These are phyloP conservation scores for Aspergillus pseudoterreus DNA, from an alignment of 2,329 filamentous ascomycete species.

Conservation along the genomic window DNA sequence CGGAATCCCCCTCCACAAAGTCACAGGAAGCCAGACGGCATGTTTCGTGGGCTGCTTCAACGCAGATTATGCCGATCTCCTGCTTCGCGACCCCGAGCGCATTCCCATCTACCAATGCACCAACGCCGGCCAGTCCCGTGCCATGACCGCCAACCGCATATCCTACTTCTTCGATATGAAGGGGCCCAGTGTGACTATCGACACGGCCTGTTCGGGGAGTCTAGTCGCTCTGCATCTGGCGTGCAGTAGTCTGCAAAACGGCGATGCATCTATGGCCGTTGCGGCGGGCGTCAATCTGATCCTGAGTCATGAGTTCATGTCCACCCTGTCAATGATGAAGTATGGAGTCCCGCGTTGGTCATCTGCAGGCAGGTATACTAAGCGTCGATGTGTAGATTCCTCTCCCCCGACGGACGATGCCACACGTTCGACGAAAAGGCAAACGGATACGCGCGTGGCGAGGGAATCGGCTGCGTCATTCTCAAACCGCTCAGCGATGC, in stretches of 20 bases:
- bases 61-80: slow-evolving; percentile 28
- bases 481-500: slow-evolving; percentile 44
- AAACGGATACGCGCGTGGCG: slow-evolving; percentile 47
- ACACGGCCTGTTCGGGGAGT: slow-evolving; percentile 30
- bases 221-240: slow-evolving; percentile 29
- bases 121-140: slow-evolving; percentile 23
- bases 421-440: slow-evolving; percentile 38
- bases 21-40: slow-evolving; percentile 25
- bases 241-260: slow-evolving; percentile 22
- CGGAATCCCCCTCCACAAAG: slow-evolving; percentile 22
- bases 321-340: slow-evolving; percentile 18
- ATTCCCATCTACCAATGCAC: slow-evolving; percentile 24
- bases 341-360: neutral
- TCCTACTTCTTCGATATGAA: slow-evolving; percentile 33
- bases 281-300: slow-evolving; percentile 25
- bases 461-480: slow-evolving; percentile 41
- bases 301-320: slow-evolving; percentile 26
- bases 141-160: slow-evolving; percentile 26
- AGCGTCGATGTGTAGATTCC: slow-evolving; percentile 13
- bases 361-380: neutral
- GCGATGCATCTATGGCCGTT: slow-evolving; percentile 20
- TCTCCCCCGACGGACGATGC: slow-evolving; percentile 27
- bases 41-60: slow-evolving; percentile 27
- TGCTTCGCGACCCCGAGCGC: slow-evolving; percentile 26
- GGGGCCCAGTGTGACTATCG: slow-evolving; percentile 8